Evolutionary conservation across 1,139 yeast genomes (phyloP).

Genomic region (Ashbya aceris): DNA sequence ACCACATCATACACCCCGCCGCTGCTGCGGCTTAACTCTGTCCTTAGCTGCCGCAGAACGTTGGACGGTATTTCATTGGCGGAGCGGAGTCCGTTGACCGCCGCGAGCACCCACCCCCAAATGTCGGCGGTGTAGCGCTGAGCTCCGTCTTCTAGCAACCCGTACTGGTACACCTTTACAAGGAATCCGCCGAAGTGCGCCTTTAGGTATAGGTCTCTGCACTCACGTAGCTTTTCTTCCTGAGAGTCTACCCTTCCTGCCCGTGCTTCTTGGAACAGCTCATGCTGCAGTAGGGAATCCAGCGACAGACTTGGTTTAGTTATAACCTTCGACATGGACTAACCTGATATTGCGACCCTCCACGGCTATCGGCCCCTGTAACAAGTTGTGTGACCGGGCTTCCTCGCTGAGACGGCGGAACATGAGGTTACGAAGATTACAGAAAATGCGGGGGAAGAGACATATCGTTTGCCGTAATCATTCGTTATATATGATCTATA

Average conservation of each 20-base stretch:
- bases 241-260: neutral
- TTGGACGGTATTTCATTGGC: neutral
- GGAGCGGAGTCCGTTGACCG: neutral
- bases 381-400: too few relatives aligned
- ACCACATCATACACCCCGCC: constrained; percentile 1
- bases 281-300: constrained; percentile 2
- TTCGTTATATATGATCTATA: too few relatives aligned
- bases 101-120: constrained; percentile 2
- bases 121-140: neutral
- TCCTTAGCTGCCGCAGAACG: neutral
- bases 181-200: constrained; percentile 17
- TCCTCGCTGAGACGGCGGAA: too few relatives aligned
- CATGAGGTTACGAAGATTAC: too few relatives aligned
- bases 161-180: constrained; percentile 14
- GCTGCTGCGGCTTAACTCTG: neutral
- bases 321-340: neutral
- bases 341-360: neutral
- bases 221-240: constrained; percentile 6
- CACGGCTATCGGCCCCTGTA: too few relatives aligned
- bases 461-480: too few relatives aligned
- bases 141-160: constrained; percentile 4
- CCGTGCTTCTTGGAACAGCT: constrained; percentile 1
- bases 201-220: constrained; percentile 16
- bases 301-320: neutral
- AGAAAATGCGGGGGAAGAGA: too few relatives aligned